Evolutionary conservation across 495 filamentous ascomycete genomes (phyloP), one percentile per base, ranked within the genome.

Genomic region (Astrothelium subdiscretum): DNA sequence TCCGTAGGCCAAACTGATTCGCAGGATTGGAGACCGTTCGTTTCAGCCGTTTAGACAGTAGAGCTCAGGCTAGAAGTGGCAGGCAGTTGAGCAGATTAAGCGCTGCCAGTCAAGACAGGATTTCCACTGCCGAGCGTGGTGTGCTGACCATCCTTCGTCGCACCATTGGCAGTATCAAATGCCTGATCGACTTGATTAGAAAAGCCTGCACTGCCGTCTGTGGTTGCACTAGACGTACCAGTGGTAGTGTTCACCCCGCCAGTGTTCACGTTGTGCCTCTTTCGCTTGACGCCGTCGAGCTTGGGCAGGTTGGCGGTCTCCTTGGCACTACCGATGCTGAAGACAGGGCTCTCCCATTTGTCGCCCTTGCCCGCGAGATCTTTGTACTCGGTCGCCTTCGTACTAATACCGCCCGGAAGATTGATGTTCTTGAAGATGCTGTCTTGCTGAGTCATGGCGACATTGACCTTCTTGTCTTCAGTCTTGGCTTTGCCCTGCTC

Each of bases 371-470:
- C 77, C 15, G 94, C 89, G 42, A 96, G 79, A 48, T 97, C 85
- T 73, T 85, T 90, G 79, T 92, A 97, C 74, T 96, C 89, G 59
- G 92, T 95, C 22, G 94, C 92, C 82, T 96, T 97, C 77, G 82
- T 87, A 61, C 88, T 90, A 73, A 96, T 92, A 63, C 91, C 91
- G 60, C 91, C 91, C 27, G 92, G 92, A 1, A 98, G 81, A 57
- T 87, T 82, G 73, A 98, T 85, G 69, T 90, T 80, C 58, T 87
- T 86, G 86, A 97, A 95, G 59, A 96, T 87, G 64, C 88, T 91
- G 67, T 95, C 90, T 60, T 96, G 80, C 73, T 92, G 81, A 24
- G 94, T 98, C 69, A 95, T 79, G 20, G 90, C 89, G 57, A 95
- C 80, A 72, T 92, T 92, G 71, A 88, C 82, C 80, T 90, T 89